Base-by-base conservation (phyloP, 2,329 filamentous ascomycete species). In the Fusarium setosum region DNA sequence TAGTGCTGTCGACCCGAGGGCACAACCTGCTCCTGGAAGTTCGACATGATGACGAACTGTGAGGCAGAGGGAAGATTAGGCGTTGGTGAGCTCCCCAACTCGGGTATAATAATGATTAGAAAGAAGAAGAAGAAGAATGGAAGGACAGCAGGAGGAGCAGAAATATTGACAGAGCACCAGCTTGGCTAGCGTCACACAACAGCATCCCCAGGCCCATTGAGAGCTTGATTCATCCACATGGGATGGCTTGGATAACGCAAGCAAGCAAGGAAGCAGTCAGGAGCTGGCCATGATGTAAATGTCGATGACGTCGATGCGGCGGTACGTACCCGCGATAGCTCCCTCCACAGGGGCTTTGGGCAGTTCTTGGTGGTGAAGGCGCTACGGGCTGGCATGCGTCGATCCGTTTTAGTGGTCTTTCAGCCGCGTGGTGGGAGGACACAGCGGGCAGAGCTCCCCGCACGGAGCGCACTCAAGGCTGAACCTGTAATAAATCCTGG, bases 1-100 rank as follows among this genome's bases (percentile, higher is more conserved):
- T 96, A 97, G 75, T 94, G 91, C 72, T 92, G 89, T 12, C 78
- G 78, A 18, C 81, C 83, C 64, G 79, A 73, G 31, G 84, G 83
- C 67, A 79, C 74, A 4, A 77, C 70, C 45, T 79, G 77, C 32
- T 83, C 77, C 24, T 82, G 61, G 42, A 73, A 57, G 58, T 80
- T 75, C 79, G 82, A 83, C 52, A 44, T 67, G 55, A 56, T 32
- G 51, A 45, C 55, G 29, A 59, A 29, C 21, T 21, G 40, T 26
- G 41, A 55, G 51, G 40, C 45, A 56, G 41, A 48, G 6, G 54
- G 37, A 53, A 49, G 40, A 47, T 47, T 45, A 38, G 17, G 23
- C 53, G 31, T 17, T 57, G 40, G 23, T 62, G 47, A 67, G 50
- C 35, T 63, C 41, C 40, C 45, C 38, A 53, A 63, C 38, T 53